Evolutionary conservation across 352 stramenopile genomes (phyloP), one percentile per base, ranked within the genome.

Genomic region (Phytophthora pistaciae): DNA sequence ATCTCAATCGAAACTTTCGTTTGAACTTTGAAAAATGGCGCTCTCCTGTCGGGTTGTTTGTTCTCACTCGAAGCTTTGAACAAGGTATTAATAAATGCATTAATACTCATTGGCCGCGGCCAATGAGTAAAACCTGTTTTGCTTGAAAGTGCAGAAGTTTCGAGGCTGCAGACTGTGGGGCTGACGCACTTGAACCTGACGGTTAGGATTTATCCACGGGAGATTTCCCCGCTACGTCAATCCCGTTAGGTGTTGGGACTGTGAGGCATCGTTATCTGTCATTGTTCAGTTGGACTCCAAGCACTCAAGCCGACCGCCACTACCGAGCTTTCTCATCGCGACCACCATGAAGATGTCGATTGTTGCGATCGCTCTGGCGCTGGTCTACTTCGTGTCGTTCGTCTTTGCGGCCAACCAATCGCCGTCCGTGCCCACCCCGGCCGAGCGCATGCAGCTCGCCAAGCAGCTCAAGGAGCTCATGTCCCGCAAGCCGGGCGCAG

Each of bases 401-500:
- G 64, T 65, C 5, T 3, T 46, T 44, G 64, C 44, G n/a, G 55
- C 40, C 63, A 23, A 58, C 42, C 63, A 64, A 58, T 53, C 61
- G 6, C 20, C 36, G 36, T 7, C 46, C 9, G 8, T 70, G 3
- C 56, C 49, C 3, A 48, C 49, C 14, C 14, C 42, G 42, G 56
- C 8, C n/a, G 68, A 70, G 11, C 61, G 54, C 1, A 52, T 66
- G 46, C 6, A 68, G 21, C 56, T 75, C n/a, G 68, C 68, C 1
- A 5, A 70, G 6, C 50, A 20, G 11, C 63, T 73, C 31, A 59
- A 73, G n/a, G 27, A 54, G 2, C 65, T 73, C 53, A 13, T 63
- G 53, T 5, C 20, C 23, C 27, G 7, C 10, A 33, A 46, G 27
- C 21, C 46, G 21, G 14, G 44, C 36, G 10, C 36, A 2, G 21